Evolutionary conservation across 768 basidiomycete species (phyloP), one percentile per base, ranked within the genome.

Genomic region (Phlebiopsis flavidoalba): DNA sequence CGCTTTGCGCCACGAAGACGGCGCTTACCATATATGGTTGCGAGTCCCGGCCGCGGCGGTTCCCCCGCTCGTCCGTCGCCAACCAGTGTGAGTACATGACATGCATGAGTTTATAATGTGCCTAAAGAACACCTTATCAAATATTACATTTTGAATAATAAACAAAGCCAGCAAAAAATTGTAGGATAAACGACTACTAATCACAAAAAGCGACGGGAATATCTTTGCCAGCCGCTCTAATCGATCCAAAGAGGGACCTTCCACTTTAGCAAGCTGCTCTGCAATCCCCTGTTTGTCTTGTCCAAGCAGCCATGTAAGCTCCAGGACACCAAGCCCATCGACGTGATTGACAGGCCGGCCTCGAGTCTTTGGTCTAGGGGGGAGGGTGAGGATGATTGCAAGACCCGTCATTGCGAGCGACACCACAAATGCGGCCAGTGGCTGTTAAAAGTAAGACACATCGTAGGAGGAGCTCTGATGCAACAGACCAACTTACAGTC

Each of bases 251-350:
- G 54, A 1, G 8, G 54, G 54, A 11, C 43, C 37, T 14, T 37
- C 35, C 22, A 40, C 54, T 21, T 55, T 37, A 19, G 31, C 31
- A 7, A 55, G 8, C 37, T 43, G 21, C 4, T 37, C 54, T 22
- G 54, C 54, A 12, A 55, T 15, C 15, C 36, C 52, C 4, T 35
- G 22, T 21, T 40, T 37, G 36, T 55, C 54, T 17, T 37, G 36
- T 40, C 54, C 54, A 19, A 55, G 54, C 5, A 55, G 19, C 54
- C 54, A 55, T 12, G 54, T 55, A 11, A 55, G 19, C 43, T 55
- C 54, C n/a, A 55, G 54, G 11, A 55, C 37, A 5, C 54, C 54
- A 17, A 55, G 52, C 31, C 52, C 52, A 36, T 53, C 21, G 15
- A 53, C 31, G n/a, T 36, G 15, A 31, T n/a, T 55, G 37, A 7